phyloP scores from a whole-genome alignment of 2,329 filamentous ascomycete genomes.

The Lasiodiplodia sp. region DNA sequence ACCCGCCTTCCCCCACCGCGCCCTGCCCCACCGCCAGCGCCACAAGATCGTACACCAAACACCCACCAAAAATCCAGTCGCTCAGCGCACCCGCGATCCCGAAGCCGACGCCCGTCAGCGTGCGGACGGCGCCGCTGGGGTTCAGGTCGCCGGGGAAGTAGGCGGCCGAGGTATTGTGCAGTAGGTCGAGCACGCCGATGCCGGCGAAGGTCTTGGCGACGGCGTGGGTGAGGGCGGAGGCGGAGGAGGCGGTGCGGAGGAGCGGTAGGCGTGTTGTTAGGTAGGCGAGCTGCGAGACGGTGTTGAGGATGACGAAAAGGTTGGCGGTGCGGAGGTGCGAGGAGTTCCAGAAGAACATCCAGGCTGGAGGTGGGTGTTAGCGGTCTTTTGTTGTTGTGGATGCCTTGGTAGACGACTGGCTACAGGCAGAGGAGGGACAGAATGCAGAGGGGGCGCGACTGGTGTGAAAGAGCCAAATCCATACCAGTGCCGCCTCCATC shows the following conservation, averaged over 20 bases:
- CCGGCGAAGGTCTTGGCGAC: constrained; percentile 67
- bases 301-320: constrained; percentile 65
- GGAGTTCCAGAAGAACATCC: constrained; percentile 70
- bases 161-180: constrained; percentile 65
- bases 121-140: constrained; percentile 57
- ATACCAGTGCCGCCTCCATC: not conserved
- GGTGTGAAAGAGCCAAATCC: too few species aligned
- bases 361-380: constrained; percentile 39
- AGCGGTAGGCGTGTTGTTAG: constrained; percentile 56
- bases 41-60: constrained; percentile 66
- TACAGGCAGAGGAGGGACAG: not conserved
- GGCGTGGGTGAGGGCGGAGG: constrained; percentile 64
- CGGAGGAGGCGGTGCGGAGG: constrained; percentile 59
- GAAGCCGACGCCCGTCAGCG: constrained; percentile 62
- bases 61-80: constrained; percentile 68
- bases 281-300: constrained; percentile 62
- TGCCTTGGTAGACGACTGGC: too few species aligned
- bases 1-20: constrained; percentile 42
- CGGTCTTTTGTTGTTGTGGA: not conserved
- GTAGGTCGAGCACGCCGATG: constrained; percentile 65
- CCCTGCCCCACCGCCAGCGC: constrained; percentile 63
- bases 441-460: not conserved
- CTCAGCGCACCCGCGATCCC: constrained; percentile 57
- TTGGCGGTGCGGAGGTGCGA: constrained; percentile 60
- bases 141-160: constrained; percentile 58